Percentiles rank a stretch among this genome's conserved stretches.
phyloP scores from a whole-genome alignment of 2,329 filamentous ascomycete species.

The Talaromyces sp. region DNA sequence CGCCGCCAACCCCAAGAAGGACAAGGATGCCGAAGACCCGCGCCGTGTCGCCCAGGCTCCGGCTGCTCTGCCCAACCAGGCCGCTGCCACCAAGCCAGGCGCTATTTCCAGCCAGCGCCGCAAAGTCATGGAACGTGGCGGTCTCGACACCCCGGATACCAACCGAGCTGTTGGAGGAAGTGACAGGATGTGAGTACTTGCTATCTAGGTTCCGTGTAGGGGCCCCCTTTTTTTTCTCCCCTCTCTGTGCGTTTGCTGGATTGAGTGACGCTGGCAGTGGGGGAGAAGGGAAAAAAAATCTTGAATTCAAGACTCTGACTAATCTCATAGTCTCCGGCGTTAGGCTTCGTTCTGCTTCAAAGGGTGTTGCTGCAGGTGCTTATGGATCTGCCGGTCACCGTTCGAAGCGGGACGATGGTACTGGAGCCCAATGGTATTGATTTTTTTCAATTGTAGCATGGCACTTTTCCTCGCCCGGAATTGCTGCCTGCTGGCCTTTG shows the following conservation, averaged over 20 bases:
- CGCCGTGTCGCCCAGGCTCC: conserved; percentile 62
- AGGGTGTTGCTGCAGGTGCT: conserved; percentile 55
- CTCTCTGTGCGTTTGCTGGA: conserved; percentile 77
- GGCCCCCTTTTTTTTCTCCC: conserved; percentile 55
- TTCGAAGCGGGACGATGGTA: conserved; percentile 51
- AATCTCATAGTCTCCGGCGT: conserved; percentile 77
- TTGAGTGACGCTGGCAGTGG: conserved; percentile 70
- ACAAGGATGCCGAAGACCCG: conserved; percentile 68
- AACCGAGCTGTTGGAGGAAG: conserved; percentile 72
- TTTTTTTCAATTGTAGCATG: conserved; percentile 18
- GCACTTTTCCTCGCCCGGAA: conserved; percentile 12
- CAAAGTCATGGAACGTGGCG: conserved; percentile 72
- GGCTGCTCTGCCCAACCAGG: conserved; percentile 47
- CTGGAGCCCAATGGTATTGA: conserved; percentile 45
- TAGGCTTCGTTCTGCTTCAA: conserved; percentile 80
- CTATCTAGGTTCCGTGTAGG: conserved; percentile 75
- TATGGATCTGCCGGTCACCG: conserved; percentile 45
- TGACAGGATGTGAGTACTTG: conserved; percentile 94
- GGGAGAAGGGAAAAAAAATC: conserved; percentile 34
- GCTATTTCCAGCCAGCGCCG: conserved; percentile 71
- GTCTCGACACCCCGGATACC: conserved; percentile 64
- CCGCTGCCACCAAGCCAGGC: conserved; percentile 63
- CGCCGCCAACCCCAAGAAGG: conserved; percentile 63
- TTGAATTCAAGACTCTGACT: conserved; percentile 70
- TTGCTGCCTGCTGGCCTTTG: conserved; percentile 15